Conservation (phyloP, 2,329 filamentous ascomycete genomes). For the Ascochyta lentis region DNA sequence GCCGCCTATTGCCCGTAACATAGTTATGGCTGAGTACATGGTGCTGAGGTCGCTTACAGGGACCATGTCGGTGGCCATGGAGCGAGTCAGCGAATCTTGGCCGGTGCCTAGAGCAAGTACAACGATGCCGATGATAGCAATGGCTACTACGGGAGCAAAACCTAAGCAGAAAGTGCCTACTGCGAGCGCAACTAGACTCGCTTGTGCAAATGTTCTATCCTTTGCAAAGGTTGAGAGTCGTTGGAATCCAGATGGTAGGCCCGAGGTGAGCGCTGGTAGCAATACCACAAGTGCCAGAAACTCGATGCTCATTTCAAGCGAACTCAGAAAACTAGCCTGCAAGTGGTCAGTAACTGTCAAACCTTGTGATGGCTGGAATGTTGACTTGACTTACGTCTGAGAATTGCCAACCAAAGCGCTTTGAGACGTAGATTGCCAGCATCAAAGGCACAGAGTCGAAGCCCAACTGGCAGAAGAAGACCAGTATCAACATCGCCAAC, state of each 20-base stretch:
- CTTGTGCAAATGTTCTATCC: conserved; percentile 17
- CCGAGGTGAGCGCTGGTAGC: conserved; percentile 16
- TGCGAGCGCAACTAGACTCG: conserved; percentile 18
- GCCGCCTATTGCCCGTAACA: conserved; percentile 26
- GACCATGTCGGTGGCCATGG: conserved; percentile 28
- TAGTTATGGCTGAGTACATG: conserved; percentile 30
- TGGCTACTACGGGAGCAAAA: conserved; percentile 16
- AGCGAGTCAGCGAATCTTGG: conserved; percentile 28
- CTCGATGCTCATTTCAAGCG: conserved; percentile 27
- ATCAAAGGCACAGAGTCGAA: conserved; percentile 26
- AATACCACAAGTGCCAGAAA: conserved; percentile 17
- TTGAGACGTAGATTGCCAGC: conserved; percentile 28
- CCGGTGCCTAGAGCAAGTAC: conserved; percentile 25
- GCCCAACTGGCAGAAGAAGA: conserved; percentile 26
- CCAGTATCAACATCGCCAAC: conserved; percentile 16
- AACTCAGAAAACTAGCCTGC: conserved; percentile 26
- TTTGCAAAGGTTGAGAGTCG: conserved; percentile 6
- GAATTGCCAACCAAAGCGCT: conserved; percentile 27
- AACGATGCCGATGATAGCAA: conserved; percentile 23
- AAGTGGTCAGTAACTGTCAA: neutral
- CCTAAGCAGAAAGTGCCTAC: conserved; percentile 20
- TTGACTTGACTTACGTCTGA: conserved; percentile 21
- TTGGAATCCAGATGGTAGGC: conserved; percentile 5
- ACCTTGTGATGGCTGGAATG: neutral
- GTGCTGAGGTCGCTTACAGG: conserved; percentile 17